Base-by-base conservation (phyloP, 768 basidiomycete species). In the Floccularia luteovirens region DNA sequence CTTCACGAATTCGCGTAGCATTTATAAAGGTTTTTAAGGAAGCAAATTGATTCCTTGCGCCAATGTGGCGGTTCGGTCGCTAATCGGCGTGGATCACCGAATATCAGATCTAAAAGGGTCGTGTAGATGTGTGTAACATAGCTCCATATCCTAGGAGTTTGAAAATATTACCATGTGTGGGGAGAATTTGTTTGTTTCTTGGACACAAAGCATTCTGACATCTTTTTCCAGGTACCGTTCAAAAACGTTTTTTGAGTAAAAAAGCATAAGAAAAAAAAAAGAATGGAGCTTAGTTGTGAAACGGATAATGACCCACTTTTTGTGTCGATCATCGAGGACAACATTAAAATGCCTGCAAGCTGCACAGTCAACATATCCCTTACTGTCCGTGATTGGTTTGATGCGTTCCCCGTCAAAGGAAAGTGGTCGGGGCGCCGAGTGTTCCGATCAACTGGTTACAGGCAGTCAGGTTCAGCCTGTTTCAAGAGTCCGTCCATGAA, bases 61-160 rank as follows among this genome's bases (percentile, higher is more conserved):
- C 62, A 60, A 58, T 54, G 52, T 51, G 49, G 52, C 54, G 61
- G 63, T n/a, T n/a, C n/a, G n/a, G 57, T 62, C 60, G 57, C 60
- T 54, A 67, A 67, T 64, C 64, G 64, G 69, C 58, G 59, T 64
- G 57, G 67, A 75, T 72, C 74, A 71, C 69, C 69, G 66, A 71
- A 73, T 67, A 74, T 73, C 72, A 78, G 74, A 79, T 78, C 76
- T 79, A 76, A n/a, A n/a, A 78, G 77, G 77, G 77, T 79, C 77
- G 69, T 59, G 46, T 49, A 41, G 44, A 53, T 67, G 69, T 74
- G 74, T 66, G 63, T 65, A 63, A 56, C 42, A 48, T 45, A 48
- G 52, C 54, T 53, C 59, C 59, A 64, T 58, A 62, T 62, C 63
- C 65, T 66, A 66, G 64, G 64, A 66, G 59, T 60, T 61, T 41